Evolutionary conservation across 805 yeast genomes (phyloP), one percentile per base, ranked within the genome.

Genomic region (Ogataea wickerhamii): DNA sequence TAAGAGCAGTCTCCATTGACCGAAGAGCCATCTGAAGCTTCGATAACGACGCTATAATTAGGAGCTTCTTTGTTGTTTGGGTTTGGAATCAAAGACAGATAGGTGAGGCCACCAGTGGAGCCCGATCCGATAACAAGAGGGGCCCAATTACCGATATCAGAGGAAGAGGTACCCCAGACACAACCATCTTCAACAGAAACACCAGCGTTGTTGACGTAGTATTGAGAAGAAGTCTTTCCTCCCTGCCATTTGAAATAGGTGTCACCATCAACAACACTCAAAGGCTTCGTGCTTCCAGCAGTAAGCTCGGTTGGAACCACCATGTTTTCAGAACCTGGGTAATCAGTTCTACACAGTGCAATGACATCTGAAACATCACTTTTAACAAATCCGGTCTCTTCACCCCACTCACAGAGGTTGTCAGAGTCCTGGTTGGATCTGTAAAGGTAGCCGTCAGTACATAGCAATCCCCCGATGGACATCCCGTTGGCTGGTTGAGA

Each of bases 311-410:
- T 89, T 63, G 98, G 98, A 46, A 91, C 75, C 51, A 82, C 94
- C 98, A 91, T 93, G 77, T 88, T 88, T 73, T 91, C 98, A 49
- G 96, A 82, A 71, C 98, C 98, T 60, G 98, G 98, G 78, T 91
- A 91, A 66, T 91, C 98, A 46, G 98, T 91, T 74, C 97, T 85
- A 76, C 98, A 93, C 57, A 93, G 68, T 43, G 98, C 91, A 54
- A 91, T 88, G 37, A 73, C 73, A 43, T 82, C 61, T 49, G 63
- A 58, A 42, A 86, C 66, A 53, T 84, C 71, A 54, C 79, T 77
- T 42, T 72, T 82, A 52, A 84, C 89, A 37, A 64, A 59, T 34
- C 95, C 94, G 36, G 81, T 63, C 38, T 78, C 71, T 25, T 59
- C 66, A 60, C 96, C 98, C 91, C 95, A 85, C 59, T 74, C 87